A percentile compares a stretch with the other conserved stretches of the same genome.
phyloP scores from a whole-genome alignment of 116 monocot species.

The Iris pallida region DNA sequence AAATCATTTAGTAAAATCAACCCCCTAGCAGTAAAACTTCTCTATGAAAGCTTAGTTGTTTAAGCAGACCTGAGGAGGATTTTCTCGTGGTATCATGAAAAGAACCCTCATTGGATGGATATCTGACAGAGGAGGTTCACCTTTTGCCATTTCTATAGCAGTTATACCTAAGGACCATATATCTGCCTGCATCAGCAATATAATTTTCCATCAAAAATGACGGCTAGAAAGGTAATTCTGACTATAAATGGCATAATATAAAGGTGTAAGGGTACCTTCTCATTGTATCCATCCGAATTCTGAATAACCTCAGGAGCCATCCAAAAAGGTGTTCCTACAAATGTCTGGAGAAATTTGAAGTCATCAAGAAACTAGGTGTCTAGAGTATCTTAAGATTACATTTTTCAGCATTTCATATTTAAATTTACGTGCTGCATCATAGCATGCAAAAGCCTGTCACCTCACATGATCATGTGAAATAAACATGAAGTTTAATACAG shows the following conservation, averaged over 20 bases:
- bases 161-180: constrained; percentile 99
- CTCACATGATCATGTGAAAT: too few species aligned
- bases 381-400: too few species aligned
- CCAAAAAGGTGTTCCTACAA: constrained; percentile 62
- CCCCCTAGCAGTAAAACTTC: background rate
- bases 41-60: background rate
- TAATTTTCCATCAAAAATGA: constrained; percentile 6
- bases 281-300: constrained; percentile 94
- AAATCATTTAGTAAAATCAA: too few species aligned
- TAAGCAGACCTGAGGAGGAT: constrained; percentile 59
- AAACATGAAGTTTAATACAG: too few species aligned
- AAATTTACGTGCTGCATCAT: too few species aligned
- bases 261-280: constrained; percentile 53
- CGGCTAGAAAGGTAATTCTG: background rate
- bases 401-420: too few species aligned
- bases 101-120: constrained; percentile 85
- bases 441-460: too few species aligned
- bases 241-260: too few species aligned
- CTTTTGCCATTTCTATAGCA: constrained; percentile 98
- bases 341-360: constrained; percentile 53
- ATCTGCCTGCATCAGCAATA: constrained; percentile 77
- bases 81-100: constrained; percentile 22
- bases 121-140: constrained; percentile 96
- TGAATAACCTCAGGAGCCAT: constrained; percentile 84
- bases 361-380: constrained; percentile 14